Conservation (phyloP, 2,329 filamentous ascomycete species). For the Ustulina deusta region DNA sequence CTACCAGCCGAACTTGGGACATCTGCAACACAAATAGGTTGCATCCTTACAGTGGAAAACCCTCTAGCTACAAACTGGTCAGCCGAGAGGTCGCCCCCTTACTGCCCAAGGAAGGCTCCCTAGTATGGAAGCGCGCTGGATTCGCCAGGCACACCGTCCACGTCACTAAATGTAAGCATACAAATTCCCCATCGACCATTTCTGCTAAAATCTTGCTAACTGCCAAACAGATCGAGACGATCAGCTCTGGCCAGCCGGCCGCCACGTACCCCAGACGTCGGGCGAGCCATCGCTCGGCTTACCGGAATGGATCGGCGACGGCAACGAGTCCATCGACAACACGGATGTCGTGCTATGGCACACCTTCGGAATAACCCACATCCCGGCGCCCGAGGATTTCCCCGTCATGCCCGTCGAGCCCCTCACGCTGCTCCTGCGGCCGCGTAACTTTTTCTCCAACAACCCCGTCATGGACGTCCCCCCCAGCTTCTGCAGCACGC, state of each 20-base stretch:
- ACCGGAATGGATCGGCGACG: constrained; percentile 81
- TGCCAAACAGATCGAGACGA: constrained; percentile 74
- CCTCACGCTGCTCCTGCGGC: constrained; percentile 82
- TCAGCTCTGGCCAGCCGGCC: constrained; percentile 85
- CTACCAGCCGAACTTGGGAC: constrained; percentile 87
- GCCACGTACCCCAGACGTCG: constrained; percentile 88
- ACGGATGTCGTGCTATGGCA: constrained; percentile 93
- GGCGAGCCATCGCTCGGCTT: constrained; percentile 81
- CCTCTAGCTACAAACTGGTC: constrained; percentile 88
- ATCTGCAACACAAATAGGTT: constrained; percentile 86
- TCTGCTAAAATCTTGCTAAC: constrained; percentile 4
- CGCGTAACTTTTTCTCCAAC: constrained; percentile 83
- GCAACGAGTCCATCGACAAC: constrained; percentile 77
- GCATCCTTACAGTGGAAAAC: constrained; percentile 89
- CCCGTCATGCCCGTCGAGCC: constrained; percentile 91
- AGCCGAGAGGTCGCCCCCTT: constrained; percentile 84
- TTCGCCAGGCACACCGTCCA: constrained; percentile 90
- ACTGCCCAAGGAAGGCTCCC: constrained; percentile 80
- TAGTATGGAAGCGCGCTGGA: constrained; percentile 90
- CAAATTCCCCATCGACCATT: not conserved
- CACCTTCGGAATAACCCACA: constrained; percentile 91
- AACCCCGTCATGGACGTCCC: constrained; percentile 87
- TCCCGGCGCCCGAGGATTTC: constrained; percentile 90
- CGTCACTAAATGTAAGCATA: constrained; percentile 82
- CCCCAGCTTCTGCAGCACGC: constrained; percentile 78